Conservation (phyloP, 805 yeast species). For the Saccharomycopsis babjevae region DNA sequence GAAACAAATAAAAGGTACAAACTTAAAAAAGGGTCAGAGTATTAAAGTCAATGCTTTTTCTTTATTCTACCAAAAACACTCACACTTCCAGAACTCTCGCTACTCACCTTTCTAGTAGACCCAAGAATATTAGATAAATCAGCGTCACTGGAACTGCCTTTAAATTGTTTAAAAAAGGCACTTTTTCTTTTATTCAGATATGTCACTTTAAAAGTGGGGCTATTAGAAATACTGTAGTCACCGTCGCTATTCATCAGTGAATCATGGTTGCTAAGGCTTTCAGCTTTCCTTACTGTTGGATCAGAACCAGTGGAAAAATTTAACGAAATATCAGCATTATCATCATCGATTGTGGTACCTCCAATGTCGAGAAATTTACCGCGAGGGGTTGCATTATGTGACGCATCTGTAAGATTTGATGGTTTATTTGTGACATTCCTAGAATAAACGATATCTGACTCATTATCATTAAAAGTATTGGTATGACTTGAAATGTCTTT, state of each 20-base stretch:
- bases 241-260: background rate
- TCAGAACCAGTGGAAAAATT: background rate
- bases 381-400: background rate
- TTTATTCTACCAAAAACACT: background rate
- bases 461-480: background rate
- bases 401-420: background rate
- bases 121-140: background rate
- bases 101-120: background rate
- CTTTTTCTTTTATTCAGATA: conserved; percentile 1
- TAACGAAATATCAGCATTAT: background rate
- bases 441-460: background rate
- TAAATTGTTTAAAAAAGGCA: background rate
- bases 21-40: background rate
- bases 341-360: background rate
- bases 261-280: background rate
- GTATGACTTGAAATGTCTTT: background rate
- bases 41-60: background rate
- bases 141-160: background rate
- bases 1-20: background rate
- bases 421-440: background rate
- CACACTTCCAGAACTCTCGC: background rate
- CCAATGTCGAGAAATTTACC: background rate
- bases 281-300: background rate
- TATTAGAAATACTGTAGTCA: background rate
- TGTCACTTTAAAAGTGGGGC: background rate